A percentile compares a stretch with the other conserved stretches of the same genome.
Conservation (phyloP, 345 rosid genomes). For the sweet orange (Citrus sinensis) region DVS_A1.0 CM039169.1:1757501-1758000, state of each 20-base stretch:
- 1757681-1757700: neutral
- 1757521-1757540: constrained; percentile 66
- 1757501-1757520: neutral
- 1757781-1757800: neutral
- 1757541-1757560: constrained; percentile 96
- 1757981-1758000: no score
- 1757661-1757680: constrained; percentile 8
- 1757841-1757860: neutral
- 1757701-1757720: neutral
- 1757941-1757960: neutral
- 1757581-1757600: constrained; percentile 88
- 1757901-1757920: neutral
- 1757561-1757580: constrained; percentile 88
- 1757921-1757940: neutral
- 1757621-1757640: constrained; percentile 93
- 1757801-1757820: neutral
- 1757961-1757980: neutral
- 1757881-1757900: neutral
- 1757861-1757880: neutral
- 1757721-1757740: neutral
- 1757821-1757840: neutral
- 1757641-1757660: constrained; percentile 33
- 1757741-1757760: neutral
- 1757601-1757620: constrained; percentile 88
- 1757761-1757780: neutral